These are phyloP conservation scores for Rosellinia necatrix DNA, from an alignment of 2,329 filamentous ascomycete genomes.

Conservation along the genomic window DNA sequence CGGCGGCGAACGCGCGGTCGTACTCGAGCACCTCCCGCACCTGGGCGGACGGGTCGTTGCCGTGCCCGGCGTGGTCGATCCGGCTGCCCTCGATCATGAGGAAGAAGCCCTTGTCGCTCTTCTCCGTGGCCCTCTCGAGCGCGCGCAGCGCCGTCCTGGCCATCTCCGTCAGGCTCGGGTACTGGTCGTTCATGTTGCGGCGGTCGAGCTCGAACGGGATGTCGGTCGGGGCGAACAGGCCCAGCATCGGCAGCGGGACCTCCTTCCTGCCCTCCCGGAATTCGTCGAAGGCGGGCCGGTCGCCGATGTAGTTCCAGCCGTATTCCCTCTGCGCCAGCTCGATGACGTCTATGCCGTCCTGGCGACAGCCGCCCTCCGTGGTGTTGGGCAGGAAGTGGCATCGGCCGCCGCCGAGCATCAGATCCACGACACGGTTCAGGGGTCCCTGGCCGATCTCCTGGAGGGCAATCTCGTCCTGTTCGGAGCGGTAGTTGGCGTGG, in stretches of 20 bases:
- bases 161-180: conserved; percentile 93
- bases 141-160: conserved; percentile 78
- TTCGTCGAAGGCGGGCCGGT: conserved; percentile 74
- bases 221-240: conserved; percentile 80
- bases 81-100: conserved; percentile 97
- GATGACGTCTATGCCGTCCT: conserved; percentile 77
- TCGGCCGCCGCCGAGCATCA: conserved; percentile 90
- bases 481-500: conserved; percentile 77
- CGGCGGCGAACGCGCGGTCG: conserved; percentile 81
- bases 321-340: conserved; percentile 72
- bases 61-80: conserved; percentile 92
- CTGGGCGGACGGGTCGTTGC: conserved; percentile 81
- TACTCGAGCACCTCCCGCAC: conserved; percentile 95
- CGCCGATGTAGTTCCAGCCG: conserved; percentile 79
- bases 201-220: conserved; percentile 95
- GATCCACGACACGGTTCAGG: conserved; percentile 83
- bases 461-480: conserved; percentile 89
- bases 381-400: conserved; percentile 91
- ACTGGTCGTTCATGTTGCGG: conserved; percentile 74
- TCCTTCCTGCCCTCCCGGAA: conserved; percentile 67
- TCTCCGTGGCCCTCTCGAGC: conserved; percentile 77
- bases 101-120: conserved; percentile 93
- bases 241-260: conserved; percentile 79
- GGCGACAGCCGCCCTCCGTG: conserved; percentile 79
- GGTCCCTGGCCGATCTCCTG: conserved; percentile 90